Evolutionary conservation across 305 asterid species (phyloP).

Genomic region (Fraxinus ornus): DNA sequence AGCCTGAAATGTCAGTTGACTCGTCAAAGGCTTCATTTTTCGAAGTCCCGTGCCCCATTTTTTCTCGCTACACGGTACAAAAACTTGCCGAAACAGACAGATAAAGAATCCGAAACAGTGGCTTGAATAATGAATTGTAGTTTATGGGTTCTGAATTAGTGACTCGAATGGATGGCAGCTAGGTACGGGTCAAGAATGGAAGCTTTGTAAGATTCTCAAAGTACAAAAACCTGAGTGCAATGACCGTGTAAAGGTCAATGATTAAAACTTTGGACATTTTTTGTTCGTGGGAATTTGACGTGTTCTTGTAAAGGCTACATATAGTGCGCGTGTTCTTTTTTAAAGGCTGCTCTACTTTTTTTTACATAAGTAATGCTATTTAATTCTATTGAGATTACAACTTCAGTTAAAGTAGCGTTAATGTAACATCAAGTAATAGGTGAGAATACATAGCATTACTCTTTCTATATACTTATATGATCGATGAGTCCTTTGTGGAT

Average conservation of each 20-base stretch:
- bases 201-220: not conserved
- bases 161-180: not conserved
- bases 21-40: conserved; percentile 36
- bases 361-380: too few species aligned
- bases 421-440: too few species aligned
- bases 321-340: too few species aligned
- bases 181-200: not conserved
- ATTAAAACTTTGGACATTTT: not conserved
- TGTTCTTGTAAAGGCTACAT: not conserved
- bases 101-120: not conserved
- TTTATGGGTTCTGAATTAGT: not conserved
- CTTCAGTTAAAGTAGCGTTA: too few species aligned
- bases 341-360: too few species aligned
- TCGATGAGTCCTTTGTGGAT: too few species aligned
- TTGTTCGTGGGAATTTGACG: not conserved
- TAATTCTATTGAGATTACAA: too few species aligned
- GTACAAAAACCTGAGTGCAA: not conserved
- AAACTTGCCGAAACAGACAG: not conserved
- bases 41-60: conserved; percentile 73
- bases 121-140: not conserved
- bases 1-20: conserved; percentile 44
- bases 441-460: too few species aligned
- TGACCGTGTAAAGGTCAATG: not conserved
- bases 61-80: not conserved
- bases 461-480: too few species aligned